Conservation (phyloP, 2,329 filamentous ascomycete genomes). For the Polychaeton citri region DNA sequence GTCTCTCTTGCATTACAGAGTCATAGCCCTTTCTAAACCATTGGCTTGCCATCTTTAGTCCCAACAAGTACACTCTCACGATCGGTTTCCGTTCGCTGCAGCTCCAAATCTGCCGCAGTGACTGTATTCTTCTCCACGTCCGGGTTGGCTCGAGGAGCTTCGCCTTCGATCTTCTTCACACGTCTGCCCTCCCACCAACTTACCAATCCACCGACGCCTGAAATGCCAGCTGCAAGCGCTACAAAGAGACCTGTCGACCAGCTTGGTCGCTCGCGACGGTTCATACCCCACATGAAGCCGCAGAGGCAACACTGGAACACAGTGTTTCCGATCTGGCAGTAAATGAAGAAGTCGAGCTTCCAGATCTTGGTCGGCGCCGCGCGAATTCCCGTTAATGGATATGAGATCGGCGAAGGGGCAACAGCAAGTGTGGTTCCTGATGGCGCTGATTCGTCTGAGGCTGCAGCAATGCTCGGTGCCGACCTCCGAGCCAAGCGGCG, state of each 20-base stretch:
- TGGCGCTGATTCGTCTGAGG: background rate
- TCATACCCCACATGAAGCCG: slow-evolving; percentile 60
- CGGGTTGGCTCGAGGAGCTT: no score
- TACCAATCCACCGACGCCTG: slow-evolving; percentile 54
- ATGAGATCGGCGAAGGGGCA: slow-evolving; percentile 40
- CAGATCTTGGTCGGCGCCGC: slow-evolving; percentile 54
- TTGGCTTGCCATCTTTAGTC: no score
- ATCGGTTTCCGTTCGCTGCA: no score
- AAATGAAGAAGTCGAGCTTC: slow-evolving; percentile 70
- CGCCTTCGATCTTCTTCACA: slow-evolving; percentile 59
- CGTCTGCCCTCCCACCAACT: slow-evolving; percentile 56
- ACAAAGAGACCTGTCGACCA: slow-evolving; percentile 76
- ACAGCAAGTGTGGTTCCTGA: background rate
- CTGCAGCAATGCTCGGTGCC: background rate
- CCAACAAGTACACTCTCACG: no score
- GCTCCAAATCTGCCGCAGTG: no score
- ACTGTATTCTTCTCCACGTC: no score
- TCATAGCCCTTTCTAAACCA: no score
- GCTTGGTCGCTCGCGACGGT: slow-evolving; percentile 50
- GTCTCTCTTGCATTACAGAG: no score
- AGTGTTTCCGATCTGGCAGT: slow-evolving; percentile 67
- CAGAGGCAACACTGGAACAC: slow-evolving; percentile 61
- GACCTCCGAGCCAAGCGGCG: background rate
- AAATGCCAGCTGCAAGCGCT: slow-evolving; percentile 56
- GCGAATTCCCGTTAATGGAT: slow-evolving; percentile 58